Evolutionary conservation across 2,329 filamentous ascomycete genomes (phyloP).

Genomic region (Microsporum canis): DNA sequence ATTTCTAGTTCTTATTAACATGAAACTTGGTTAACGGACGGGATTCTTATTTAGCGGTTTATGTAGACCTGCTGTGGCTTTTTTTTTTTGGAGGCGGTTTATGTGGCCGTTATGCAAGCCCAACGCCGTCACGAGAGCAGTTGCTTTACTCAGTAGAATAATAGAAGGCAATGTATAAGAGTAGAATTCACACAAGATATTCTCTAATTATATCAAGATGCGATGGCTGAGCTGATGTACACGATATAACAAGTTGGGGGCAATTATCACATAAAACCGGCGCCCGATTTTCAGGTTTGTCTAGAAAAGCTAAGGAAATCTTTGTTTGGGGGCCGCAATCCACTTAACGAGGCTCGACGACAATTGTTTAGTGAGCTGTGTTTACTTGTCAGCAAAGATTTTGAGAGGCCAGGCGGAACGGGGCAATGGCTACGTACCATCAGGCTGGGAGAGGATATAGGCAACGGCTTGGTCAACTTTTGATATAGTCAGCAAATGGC

Average conservation of each 20-base stretch:
- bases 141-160: background rate
- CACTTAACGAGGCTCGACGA: background rate
- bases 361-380: slow-evolving; percentile 13
- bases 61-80: background rate
- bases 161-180: background rate
- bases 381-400: slow-evolving; percentile 14
- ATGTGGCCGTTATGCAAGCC: background rate
- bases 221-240: slow-evolving; percentile 29
- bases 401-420: slow-evolving; percentile 20
- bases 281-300: background rate
- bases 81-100: background rate
- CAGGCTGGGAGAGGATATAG: slow-evolving; percentile 87
- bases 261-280: slow-evolving; percentile 13
- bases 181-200: background rate
- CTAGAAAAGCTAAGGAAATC: background rate
- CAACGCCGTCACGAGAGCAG: background rate
- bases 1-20: background rate
- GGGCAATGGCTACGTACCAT: slow-evolving; percentile 54
- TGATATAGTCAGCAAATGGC: slow-evolving; percentile 1
- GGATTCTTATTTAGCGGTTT: background rate
- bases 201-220: slow-evolving; percentile 5
- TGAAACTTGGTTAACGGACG: background rate
- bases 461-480: slow-evolving; percentile 86
- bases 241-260: slow-evolving; percentile 28
- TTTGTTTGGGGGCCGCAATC: background rate